Conservation (phyloP, 2,329 filamentous ascomycete species). For the Monilinia fructigena region DNA sequence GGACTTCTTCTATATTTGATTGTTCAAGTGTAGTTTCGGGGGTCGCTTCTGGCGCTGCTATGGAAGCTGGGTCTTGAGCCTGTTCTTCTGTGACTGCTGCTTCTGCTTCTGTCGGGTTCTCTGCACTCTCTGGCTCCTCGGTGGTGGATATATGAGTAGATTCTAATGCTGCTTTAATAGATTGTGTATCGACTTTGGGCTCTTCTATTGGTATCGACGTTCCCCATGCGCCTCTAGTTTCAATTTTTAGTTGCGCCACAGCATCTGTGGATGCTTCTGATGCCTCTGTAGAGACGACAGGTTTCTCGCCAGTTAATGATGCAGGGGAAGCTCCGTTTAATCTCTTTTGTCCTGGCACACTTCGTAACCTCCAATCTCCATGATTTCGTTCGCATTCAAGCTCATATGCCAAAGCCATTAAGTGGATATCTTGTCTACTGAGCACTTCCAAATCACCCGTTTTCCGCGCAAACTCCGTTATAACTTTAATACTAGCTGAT, state of each 20-base stretch:
- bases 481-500: constrained; percentile 73
- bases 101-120: constrained; percentile 27
- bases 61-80: constrained; percentile 8
- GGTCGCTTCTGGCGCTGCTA: neutral
- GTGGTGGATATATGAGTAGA: constrained; percentile 17
- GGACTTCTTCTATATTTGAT: constrained; percentile 31
- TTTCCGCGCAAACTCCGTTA: constrained; percentile 80
- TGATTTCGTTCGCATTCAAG: constrained; percentile 87
- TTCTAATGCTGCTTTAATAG: constrained; percentile 32
- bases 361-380: constrained; percentile 84
- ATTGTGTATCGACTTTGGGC: constrained; percentile 32
- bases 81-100: constrained; percentile 27
- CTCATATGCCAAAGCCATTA: constrained; percentile 89
- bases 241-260: constrained; percentile 22
- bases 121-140: neutral
- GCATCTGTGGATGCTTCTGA: constrained; percentile 6
- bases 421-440: constrained; percentile 83
- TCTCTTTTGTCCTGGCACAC: constrained; percentile 73
- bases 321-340: constrained; percentile 63
- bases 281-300: constrained; percentile 20
- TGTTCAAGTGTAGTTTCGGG: neutral
- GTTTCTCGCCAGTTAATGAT: constrained; percentile 36
- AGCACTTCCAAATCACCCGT: constrained; percentile 88
- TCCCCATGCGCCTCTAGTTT: constrained; percentile 35
- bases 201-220: constrained; percentile 31